Conservation (phyloP, 1,284 basidiomycete species). For the Austroboletus niveus region DNA sequence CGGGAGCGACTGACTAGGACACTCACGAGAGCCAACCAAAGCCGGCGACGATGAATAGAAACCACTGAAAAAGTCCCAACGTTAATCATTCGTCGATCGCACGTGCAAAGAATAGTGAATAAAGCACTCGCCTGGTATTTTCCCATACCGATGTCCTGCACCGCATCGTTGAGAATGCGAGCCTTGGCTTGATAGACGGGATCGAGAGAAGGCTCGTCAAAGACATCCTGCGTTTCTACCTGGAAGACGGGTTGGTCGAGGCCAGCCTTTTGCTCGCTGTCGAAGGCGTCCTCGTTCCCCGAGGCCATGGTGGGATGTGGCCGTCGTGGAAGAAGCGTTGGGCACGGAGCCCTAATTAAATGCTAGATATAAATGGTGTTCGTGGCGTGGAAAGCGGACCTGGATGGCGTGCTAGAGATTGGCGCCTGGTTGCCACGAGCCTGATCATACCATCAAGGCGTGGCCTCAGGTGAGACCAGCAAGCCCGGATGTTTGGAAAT, state of each 20-base stretch:
- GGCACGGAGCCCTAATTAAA: neutral
- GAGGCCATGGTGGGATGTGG: slow-evolving; percentile 14
- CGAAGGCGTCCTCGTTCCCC: slow-evolving; percentile 1
- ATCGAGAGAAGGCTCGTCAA: slow-evolving; percentile 50
- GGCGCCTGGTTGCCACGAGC: neutral
- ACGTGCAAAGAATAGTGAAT: neutral
- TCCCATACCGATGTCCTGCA: slow-evolving; percentile 74
- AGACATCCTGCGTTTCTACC: slow-evolving; percentile 41
- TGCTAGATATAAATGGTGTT: neutral
- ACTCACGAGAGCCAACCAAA: slow-evolving; percentile 72
- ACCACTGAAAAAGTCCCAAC: slow-evolving; percentile 35
- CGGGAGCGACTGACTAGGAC: neutral
- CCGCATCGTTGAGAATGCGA: slow-evolving; percentile 58
- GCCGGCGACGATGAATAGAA: slow-evolving; percentile 54
- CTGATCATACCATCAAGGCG: neutral
- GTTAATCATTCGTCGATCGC: slow-evolving; percentile 2
- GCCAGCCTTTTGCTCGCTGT: slow-evolving; percentile 8
- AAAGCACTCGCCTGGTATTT: slow-evolving; percentile 53
- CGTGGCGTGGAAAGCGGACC: neutral
- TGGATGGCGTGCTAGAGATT: neutral
- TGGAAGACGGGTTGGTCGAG: slow-evolving; percentile 1
- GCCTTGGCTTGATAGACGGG: slow-evolving; percentile 66
- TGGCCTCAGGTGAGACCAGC: no score
- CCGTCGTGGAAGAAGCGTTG: neutral
- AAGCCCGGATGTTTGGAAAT: no score